A percentile compares a stretch with the other conserved stretches of the same genome.
Conservation (phyloP, 2,329 filamentous ascomycete genomes). For the Exophiala bonariae region DNA sequence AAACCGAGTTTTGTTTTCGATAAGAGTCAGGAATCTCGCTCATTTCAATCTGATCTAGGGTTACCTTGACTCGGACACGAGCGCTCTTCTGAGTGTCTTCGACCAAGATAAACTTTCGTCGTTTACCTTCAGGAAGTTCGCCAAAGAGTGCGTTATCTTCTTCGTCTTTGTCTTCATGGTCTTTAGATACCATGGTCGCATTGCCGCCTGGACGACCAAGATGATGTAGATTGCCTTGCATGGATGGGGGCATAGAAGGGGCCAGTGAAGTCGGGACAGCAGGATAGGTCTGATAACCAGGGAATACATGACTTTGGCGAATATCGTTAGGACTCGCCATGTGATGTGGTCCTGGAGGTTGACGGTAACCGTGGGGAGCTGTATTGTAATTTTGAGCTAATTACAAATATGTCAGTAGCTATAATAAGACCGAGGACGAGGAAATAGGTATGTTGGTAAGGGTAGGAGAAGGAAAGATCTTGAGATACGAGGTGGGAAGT, state of each 20-base stretch:
- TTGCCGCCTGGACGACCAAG: constrained; percentile 30
- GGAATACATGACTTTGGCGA: constrained; percentile 73
- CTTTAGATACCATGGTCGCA: constrained; percentile 28
- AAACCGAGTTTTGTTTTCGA: constrained; percentile 85
- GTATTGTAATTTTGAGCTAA: constrained; percentile 25
- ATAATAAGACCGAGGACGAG: no score
- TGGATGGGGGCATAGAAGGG: constrained; percentile 64
- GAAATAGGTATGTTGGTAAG: no score
- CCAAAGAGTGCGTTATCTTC: constrained; percentile 75
- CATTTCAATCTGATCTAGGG: constrained; percentile 89
- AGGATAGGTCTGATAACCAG: constrained; percentile 67
- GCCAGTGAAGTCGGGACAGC: constrained; percentile 48
- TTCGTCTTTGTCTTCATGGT: constrained; percentile 33
- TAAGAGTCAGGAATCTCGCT: constrained; percentile 96
- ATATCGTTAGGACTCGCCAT: constrained; percentile 60
- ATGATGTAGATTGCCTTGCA: constrained; percentile 57
- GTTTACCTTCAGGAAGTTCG: constrained; percentile 83
- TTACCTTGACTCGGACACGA: constrained; percentile 84
- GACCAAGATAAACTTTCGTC: constrained; percentile 94
- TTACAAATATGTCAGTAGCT: no score
- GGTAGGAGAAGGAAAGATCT: constrained; percentile 2
- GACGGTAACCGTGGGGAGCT: constrained; percentile 25
- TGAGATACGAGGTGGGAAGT: neutral
- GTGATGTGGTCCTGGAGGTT: constrained; percentile 21
- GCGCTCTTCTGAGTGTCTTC: constrained; percentile 81